Conservation (phyloP, 148 eudicot species). For the Chenopodium formosanum region DNA sequence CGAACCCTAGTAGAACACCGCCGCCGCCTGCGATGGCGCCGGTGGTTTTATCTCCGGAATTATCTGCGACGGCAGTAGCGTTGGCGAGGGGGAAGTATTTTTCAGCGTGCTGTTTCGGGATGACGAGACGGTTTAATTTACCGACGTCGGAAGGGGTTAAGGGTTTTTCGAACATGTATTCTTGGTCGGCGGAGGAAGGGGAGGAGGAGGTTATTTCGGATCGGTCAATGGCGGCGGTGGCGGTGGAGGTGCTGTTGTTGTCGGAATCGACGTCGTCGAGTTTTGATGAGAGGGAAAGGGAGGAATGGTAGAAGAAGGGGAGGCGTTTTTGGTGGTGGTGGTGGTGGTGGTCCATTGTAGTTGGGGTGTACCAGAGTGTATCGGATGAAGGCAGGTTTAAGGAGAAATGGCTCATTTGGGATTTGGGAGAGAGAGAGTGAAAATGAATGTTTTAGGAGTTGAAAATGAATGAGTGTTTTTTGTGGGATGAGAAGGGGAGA, state of each 20-base stretch:
- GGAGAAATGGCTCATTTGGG: slow-evolving; percentile 25
- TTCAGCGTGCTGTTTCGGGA: slow-evolving; percentile 57
- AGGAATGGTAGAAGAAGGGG: slow-evolving; percentile 19
- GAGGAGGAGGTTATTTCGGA: slow-evolving; percentile 12
- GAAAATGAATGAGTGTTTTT: not conserved
- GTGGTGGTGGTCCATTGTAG: slow-evolving; percentile 18
- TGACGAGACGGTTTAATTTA: slow-evolving; percentile 56
- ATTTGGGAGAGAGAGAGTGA: not conserved
- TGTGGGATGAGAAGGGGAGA: not conserved
- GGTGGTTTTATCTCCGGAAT: not conserved
- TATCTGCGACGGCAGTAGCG: not conserved
- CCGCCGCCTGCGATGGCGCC: slow-evolving; percentile 1
- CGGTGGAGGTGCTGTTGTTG: slow-evolving; percentile 17
- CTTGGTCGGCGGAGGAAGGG: slow-evolving; percentile 5
- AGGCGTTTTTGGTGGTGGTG: slow-evolving; percentile 6
- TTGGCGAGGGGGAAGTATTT: slow-evolving; percentile 44
- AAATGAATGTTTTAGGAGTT: too few species aligned
- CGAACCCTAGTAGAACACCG: slow-evolving; percentile 34
- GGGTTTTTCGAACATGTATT: slow-evolving; percentile 50
- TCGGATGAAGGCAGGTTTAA: slow-evolving; percentile 23
- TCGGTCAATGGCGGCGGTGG: not conserved
- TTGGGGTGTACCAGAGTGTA: slow-evolving; percentile 27
- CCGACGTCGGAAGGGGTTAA: slow-evolving; percentile 64
- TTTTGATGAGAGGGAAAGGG: not conserved
- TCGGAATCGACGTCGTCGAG: slow-evolving; percentile 22